These are phyloP conservation scores for Aphanoascus verrucosus DNA, from an alignment of 2,329 filamentous ascomycete species.

Conservation along the genomic window DNA sequence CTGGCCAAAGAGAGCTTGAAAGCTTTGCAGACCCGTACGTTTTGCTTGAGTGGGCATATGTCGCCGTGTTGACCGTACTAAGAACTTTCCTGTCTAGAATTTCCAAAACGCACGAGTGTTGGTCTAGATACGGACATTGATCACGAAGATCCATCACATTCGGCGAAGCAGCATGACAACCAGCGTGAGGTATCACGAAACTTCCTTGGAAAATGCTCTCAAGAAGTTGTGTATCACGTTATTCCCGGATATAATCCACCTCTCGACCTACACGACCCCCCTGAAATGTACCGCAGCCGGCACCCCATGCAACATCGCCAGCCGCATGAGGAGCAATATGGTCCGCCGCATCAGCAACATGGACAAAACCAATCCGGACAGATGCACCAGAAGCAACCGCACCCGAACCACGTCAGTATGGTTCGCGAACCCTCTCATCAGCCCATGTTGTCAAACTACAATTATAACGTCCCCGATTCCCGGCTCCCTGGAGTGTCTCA, in stretches of 20 bases:
- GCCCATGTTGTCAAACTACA: slow-evolving; percentile 42
- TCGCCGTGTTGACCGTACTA: slow-evolving; percentile 15
- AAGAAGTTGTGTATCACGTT: slow-evolving; percentile 58
- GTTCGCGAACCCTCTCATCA: slow-evolving; percentile 50
- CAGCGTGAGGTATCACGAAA: slow-evolving; percentile 53
- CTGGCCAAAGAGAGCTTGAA: slow-evolving; percentile 38
- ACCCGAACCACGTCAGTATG: slow-evolving; percentile 37
- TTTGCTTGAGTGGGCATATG: slow-evolving; percentile 6
- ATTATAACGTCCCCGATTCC: slow-evolving; percentile 22
- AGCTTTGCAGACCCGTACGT: slow-evolving; percentile 29
- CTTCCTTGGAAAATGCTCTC: slow-evolving; percentile 55
- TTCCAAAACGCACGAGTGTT: slow-evolving; percentile 30
- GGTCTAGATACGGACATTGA: slow-evolving; percentile 36
- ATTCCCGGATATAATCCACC: slow-evolving; percentile 53
- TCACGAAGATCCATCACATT: slow-evolving; percentile 33
- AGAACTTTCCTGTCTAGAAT: slow-evolving; percentile 24
- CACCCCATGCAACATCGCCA: slow-evolving; percentile 44
- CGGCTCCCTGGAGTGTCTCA: slow-evolving; percentile 29
- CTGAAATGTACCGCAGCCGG: slow-evolving; percentile 34
- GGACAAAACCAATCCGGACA: slow-evolving; percentile 21
- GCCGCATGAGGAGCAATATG: slow-evolving; percentile 33
- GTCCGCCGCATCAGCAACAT: slow-evolving; percentile 43
- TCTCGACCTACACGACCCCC: slow-evolving; percentile 39
- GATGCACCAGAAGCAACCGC: slow-evolving; percentile 38
- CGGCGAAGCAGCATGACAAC: slow-evolving; percentile 46